Percentiles rank a stretch among this genome's conserved stretches.
Evolutionary conservation across 2,329 filamentous ascomycete genomes (phyloP).

Genomic region (Diaporthe sp.): DNA sequence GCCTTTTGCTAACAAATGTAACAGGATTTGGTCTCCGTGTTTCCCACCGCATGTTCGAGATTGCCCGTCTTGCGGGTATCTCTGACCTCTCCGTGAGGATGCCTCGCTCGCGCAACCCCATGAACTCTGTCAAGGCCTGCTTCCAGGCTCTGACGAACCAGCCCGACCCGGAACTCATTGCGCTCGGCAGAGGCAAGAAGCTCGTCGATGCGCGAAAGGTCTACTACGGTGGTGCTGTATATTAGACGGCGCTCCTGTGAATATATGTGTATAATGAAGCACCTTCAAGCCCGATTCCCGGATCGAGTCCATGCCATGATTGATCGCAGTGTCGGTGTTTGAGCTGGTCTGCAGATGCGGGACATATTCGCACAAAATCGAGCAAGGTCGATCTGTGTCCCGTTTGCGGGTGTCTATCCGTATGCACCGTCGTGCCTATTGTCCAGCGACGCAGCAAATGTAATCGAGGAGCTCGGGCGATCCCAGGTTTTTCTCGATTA

Average conservation of each 20-base stretch:
- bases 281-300: background rate
- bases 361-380: background rate
- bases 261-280: conserved; percentile 38
- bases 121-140: conserved; percentile 97
- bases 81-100: conserved; percentile 88
- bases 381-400: background rate
- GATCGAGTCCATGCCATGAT: background rate
- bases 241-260: conserved; percentile 56
- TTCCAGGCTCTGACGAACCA: conserved; percentile 87
- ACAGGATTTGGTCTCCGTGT: conserved; percentile 94
- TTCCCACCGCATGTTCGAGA: conserved; percentile 93
- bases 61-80: conserved; percentile 89
- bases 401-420: background rate
- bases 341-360: background rate
- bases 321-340: background rate
- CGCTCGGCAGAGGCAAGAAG: conserved; percentile 91
- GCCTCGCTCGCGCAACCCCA: conserved; percentile 89
- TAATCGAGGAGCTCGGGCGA: background rate
- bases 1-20: conserved; percentile 27
- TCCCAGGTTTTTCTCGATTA: conserved; percentile 40
- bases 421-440: background rate
- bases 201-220: conserved; percentile 96
- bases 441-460: background rate
- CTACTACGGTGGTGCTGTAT: conserved; percentile 88
- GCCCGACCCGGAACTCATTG: conserved; percentile 89